These are phyloP conservation scores for Botrytis galanthina DNA, from an alignment of 2,329 filamentous ascomycete species.

Conservation along the genomic window DNA sequence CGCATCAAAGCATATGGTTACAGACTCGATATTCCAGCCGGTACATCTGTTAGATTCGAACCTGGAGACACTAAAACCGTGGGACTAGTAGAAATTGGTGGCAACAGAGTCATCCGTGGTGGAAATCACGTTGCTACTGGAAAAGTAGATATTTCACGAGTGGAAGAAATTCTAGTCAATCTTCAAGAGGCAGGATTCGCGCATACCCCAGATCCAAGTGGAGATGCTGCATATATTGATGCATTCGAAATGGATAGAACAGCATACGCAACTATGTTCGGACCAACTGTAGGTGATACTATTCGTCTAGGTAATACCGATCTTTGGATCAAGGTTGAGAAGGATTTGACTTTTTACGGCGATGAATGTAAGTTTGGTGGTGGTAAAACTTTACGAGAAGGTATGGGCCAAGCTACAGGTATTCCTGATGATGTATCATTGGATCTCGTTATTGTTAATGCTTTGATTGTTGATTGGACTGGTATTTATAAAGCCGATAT, in stretches of 20 bases:
- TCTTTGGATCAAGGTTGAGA: constrained; percentile 87
- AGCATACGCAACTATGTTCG: constrained; percentile 86
- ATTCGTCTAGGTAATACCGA: constrained; percentile 80
- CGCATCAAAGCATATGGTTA: constrained; percentile 78
- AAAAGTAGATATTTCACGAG: constrained; percentile 60
- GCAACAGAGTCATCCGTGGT: constrained; percentile 74
- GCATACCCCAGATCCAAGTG: constrained; percentile 65
- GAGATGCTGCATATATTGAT: constrained; percentile 53
- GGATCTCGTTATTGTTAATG: constrained; percentile 86
- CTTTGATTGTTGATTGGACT: constrained; percentile 83
- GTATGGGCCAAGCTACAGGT: constrained; percentile 90
- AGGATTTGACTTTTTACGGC: constrained; percentile 78
- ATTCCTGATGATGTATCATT: constrained; percentile 68
- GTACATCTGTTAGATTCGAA: constrained; percentile 90
- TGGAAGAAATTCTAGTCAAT: constrained; percentile 63
- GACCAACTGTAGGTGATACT: constrained; percentile 84
- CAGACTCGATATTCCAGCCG: constrained; percentile 84
- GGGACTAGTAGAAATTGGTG: constrained; percentile 83
- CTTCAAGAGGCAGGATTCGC: constrained; percentile 74
- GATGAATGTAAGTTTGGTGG: constrained; percentile 96
- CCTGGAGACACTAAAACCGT: constrained; percentile 91
- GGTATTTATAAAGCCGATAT: constrained; percentile 98
- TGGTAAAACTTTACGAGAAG: constrained; percentile 88
- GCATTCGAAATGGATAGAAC: constrained; percentile 70
- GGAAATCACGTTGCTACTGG: constrained; percentile 80